A percentile compares a stretch with the other conserved stretches of the same genome.
phyloP scores from a whole-genome alignment of 2,329 filamentous ascomycete species.

The Neoarthrinium moseri region DNA sequence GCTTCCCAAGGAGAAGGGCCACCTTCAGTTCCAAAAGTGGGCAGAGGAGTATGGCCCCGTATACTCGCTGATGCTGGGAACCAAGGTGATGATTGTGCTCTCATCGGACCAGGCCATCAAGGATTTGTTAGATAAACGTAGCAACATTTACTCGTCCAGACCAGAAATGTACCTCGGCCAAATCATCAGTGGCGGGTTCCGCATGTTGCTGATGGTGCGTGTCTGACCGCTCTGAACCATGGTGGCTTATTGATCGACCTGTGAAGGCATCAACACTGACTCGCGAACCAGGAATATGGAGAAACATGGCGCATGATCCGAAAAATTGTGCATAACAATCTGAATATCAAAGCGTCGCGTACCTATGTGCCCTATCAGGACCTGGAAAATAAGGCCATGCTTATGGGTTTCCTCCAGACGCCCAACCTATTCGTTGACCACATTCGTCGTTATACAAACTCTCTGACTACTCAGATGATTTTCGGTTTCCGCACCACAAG shows the following conservation, averaged over 20 bases:
- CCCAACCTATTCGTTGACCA: slow-evolving; percentile 41
- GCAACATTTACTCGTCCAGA: slow-evolving; percentile 47
- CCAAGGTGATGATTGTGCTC: slow-evolving; percentile 44
- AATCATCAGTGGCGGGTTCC: slow-evolving; percentile 16
- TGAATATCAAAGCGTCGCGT: slow-evolving; percentile 44
- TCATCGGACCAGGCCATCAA: slow-evolving; percentile 43
- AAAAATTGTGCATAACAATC: slow-evolving; percentile 40
- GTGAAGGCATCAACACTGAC: too few species aligned
- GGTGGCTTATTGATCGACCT: too few species aligned
- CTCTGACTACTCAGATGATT: slow-evolving; percentile 47
- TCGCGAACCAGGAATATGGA: slow-evolving; percentile 30
- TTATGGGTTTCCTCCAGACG: slow-evolving; percentile 42
- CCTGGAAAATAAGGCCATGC: slow-evolving; percentile 55
- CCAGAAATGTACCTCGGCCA: slow-evolving; percentile 42
- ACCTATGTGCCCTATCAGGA: slow-evolving; percentile 55
- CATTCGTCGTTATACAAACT: slow-evolving; percentile 45
- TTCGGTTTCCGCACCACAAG: slow-evolving; percentile 41
- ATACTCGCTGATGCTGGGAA: slow-evolving; percentile 50
- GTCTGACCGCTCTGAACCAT: too few species aligned
- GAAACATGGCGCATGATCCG: slow-evolving; percentile 32
- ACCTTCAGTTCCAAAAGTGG: slow-evolving; percentile 52
- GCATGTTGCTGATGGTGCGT: slow-evolving; percentile 18
- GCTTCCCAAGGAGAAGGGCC: slow-evolving; percentile 39
- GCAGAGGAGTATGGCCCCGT: slow-evolving; percentile 49
- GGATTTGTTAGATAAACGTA: slow-evolving; percentile 50